Percentiles rank a stretch among this genome's conserved stretches.
These are phyloP conservation scores for Lepidium sativum DNA, from an alignment of 345 rosid genomes.

Conservation along the genomic window DNA sequence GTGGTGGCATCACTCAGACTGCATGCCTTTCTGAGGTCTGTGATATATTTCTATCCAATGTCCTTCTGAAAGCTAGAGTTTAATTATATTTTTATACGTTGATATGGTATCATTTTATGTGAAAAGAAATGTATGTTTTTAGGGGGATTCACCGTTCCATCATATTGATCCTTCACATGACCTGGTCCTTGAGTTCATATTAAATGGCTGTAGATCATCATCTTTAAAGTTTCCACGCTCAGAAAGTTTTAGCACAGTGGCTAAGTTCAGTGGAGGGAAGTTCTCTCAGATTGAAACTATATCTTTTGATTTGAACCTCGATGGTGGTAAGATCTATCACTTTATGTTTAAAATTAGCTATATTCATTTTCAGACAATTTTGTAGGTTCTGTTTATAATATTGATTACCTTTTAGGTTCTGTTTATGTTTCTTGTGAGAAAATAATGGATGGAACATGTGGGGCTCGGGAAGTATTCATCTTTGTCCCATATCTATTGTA, in stretches of 20 bases:
- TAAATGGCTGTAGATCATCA: constrained; percentile 53
- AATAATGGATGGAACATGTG: constrained; percentile 77
- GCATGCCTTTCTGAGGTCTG: constrained; percentile 76
- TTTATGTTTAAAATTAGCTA: background rate
- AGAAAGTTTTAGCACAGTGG: constrained; percentile 55
- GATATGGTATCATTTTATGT: background rate
- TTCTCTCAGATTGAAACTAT: constrained; percentile 57
- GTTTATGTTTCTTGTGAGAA: constrained; percentile 62
- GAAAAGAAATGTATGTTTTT: constrained; percentile 17
- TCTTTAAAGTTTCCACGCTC: constrained; percentile 64
- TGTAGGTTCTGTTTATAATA: constrained; percentile 44
- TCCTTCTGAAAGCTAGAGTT: constrained; percentile 10
- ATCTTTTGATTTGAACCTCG: constrained; percentile 40
- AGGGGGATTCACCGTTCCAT: constrained; percentile 73
- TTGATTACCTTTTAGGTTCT: constrained; percentile 35
- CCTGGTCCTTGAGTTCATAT: constrained; percentile 50
- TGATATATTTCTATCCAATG: constrained; percentile 17
- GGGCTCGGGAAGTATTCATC: constrained; percentile 72
- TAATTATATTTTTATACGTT: constrained; percentile 6
- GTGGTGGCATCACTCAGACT: constrained; percentile 56
- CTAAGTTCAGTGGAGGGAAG: constrained; percentile 67
- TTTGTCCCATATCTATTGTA: constrained; percentile 72
- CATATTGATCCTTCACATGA: constrained; percentile 88
- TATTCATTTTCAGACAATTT: background rate
- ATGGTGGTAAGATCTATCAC: constrained; percentile 38